phyloP scores from a whole-genome alignment of 495 filamentous ascomycete genomes.

The Emericellopsis terricola region DNA sequence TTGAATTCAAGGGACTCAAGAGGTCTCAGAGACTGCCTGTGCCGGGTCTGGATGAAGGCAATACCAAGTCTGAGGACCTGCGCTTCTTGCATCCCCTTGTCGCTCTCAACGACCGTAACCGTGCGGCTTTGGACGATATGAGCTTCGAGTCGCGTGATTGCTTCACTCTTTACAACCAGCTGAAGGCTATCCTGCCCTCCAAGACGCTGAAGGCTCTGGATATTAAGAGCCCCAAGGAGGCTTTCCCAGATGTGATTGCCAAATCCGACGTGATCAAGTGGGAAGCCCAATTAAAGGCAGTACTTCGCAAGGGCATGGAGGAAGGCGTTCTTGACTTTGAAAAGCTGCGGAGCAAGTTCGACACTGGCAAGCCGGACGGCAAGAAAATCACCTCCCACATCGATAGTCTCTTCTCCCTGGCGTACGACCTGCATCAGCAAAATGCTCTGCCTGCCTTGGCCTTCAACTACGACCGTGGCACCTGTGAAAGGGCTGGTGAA shows the following conservation, averaged over 20 bases:
- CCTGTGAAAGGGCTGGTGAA: constrained; percentile 39
- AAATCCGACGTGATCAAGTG: constrained; percentile 49
- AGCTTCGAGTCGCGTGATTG: constrained; percentile 56
- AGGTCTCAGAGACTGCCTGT: constrained; percentile 11
- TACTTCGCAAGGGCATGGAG: constrained; percentile 41
- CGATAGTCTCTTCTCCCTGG: constrained; percentile 34
- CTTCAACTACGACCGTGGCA: constrained; percentile 54
- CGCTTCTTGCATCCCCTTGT: constrained; percentile 51
- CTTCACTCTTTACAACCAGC: constrained; percentile 38
- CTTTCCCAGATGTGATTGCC: constrained; percentile 22
- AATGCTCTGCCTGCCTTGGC: constrained; percentile 54
- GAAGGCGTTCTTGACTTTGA: constrained; percentile 43
- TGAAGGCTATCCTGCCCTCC: constrained; percentile 32
- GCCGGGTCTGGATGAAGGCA: constrained; percentile 17
- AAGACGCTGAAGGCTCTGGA: constrained; percentile 22
- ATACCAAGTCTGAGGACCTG: constrained; percentile 37
- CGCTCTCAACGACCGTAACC: constrained; percentile 38
- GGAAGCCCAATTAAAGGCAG: constrained; percentile 40
- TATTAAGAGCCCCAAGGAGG: constrained; percentile 25
- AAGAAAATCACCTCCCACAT: constrained; percentile 6
- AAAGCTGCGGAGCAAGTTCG: constrained; percentile 15
- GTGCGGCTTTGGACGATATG: constrained; percentile 35
- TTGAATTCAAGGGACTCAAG: constrained; percentile 37
- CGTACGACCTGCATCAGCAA: constrained; percentile 39
- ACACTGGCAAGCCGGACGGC: background rate